Evolutionary conservation across 2,329 filamentous ascomycete species (phyloP), one percentile per base, ranked within the genome.

Genomic region (Claviceps humidiphila): DNA sequence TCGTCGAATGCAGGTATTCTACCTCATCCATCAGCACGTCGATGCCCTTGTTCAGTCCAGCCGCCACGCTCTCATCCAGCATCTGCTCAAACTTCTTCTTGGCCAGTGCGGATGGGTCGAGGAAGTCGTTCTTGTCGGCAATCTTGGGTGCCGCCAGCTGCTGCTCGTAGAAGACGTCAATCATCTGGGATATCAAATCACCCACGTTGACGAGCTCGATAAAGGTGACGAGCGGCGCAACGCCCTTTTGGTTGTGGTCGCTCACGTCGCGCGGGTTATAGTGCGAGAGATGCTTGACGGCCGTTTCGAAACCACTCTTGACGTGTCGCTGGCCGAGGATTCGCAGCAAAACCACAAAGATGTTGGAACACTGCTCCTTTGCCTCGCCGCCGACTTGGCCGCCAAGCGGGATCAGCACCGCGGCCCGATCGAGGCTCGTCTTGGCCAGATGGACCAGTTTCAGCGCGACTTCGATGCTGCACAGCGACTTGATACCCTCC

Each of bases 11-110:
- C 39, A 98, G 78, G 64, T 94, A 96, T 66, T 98, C 93, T 30
- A 97, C 90, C 70, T 98, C 93, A 61, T 95, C 89, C 86, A 98
- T 97, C 44, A 98, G 78, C 53, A 96, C 93, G 63, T 98, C 91
- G 57, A 98, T 97, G 57, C 93, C 93, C 71, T 95, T 96, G 68
- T 96, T 96, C 56, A 98, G 74, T 1, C 94, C 94, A 8, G 91
- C 89, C 4, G 93, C 93, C 7, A 98, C 93, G 55, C 88, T 87
- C 69, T 97, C 93, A 63, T 98, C 93, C 1, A 98, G 82, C 86
- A 96, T 95, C 64, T 96, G 90, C 74, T 98, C 93, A 61, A 97
- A 98, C 58, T 88, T 89, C 72, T 96, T 97, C 79, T 98, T 98
- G 58, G 93, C 90, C 60, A 96, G 85, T 37, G 87, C 86, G 0